A percentile compares a stretch with the other conserved stretches of the same genome.
Evolutionary conservation across 768 basidiomycete species (phyloP).

Genomic region (Amanita pallidorosea): DNA sequence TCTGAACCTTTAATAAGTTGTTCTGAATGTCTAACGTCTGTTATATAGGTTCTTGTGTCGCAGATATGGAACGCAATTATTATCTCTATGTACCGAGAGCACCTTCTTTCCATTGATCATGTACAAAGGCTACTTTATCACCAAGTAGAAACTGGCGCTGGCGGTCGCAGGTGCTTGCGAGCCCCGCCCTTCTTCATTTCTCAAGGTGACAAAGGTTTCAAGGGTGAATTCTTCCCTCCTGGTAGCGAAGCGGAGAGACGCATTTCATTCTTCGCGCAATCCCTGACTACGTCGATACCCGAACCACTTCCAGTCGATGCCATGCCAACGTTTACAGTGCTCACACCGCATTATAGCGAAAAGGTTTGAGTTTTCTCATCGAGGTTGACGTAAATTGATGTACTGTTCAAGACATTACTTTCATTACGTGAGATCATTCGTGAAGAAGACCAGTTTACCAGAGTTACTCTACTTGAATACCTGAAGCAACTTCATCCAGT

Average conservation of each 20-base stretch:
- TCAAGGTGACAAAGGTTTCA: slow-evolving; percentile 77
- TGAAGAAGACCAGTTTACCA: slow-evolving; percentile 94
- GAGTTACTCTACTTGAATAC: slow-evolving; percentile 95
- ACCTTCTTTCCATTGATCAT: slow-evolving; percentile 96
- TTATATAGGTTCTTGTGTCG: slow-evolving; percentile 77
- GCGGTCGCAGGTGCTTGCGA: slow-evolving; percentile 83
- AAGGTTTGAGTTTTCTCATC: slow-evolving; percentile 45
- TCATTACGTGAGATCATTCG: slow-evolving; percentile 97
- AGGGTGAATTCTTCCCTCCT: slow-evolving; percentile 83
- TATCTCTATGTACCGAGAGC: slow-evolving; percentile 99
- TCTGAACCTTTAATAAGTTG: slow-evolving; percentile 19
- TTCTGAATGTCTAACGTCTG: slow-evolving; percentile 2
- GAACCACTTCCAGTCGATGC: slow-evolving; percentile 92
- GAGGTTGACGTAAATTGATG: slow-evolving; percentile 4
- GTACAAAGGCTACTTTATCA: slow-evolving; percentile 97
- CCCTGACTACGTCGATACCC: slow-evolving; percentile 89
- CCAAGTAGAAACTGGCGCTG: slow-evolving; percentile 72
- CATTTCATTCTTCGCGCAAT: slow-evolving; percentile 98
- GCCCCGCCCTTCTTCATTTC: slow-evolving; percentile 98
- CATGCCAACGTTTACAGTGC: slow-evolving; percentile 99
- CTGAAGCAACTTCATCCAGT: slow-evolving; percentile 96
- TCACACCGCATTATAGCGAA: slow-evolving; percentile 98
- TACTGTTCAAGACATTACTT: slow-evolving; percentile 60
- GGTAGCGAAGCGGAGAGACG: slow-evolving; percentile 95
- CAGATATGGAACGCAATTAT: slow-evolving; percentile 99